These are phyloP conservation scores for Aspergillus carbonarius DNA, from an alignment of 2,329 filamentous ascomycete genomes.

Conservation along the genomic window DNA sequence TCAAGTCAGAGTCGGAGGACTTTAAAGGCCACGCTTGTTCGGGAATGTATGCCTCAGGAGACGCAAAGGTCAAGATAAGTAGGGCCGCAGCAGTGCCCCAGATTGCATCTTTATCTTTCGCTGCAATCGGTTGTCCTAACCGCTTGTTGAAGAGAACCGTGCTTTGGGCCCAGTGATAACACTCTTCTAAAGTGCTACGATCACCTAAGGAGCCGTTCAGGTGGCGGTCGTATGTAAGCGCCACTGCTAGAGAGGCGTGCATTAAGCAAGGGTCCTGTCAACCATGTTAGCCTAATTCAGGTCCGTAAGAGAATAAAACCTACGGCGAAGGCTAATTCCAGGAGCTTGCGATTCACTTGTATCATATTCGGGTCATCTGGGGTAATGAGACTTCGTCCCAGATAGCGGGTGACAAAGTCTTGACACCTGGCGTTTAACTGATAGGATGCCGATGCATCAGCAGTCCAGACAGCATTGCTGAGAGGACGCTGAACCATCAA, in stretches of 20 bases:
- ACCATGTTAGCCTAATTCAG: slow-evolving; percentile 9
- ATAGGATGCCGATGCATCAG: slow-evolving; percentile 33
- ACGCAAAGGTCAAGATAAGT: slow-evolving; percentile 42
- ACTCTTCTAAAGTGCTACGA: slow-evolving; percentile 39
- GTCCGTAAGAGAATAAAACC: slow-evolving; percentile 16
- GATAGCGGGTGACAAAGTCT: slow-evolving; percentile 45
- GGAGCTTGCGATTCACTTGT: slow-evolving; percentile 41
- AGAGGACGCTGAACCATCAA: slow-evolving; percentile 21
- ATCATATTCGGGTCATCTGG: slow-evolving; percentile 41
- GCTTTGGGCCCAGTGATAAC: slow-evolving; percentile 46
- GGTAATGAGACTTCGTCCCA: slow-evolving; percentile 38
- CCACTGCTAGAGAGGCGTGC: slow-evolving; percentile 48
- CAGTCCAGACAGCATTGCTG: slow-evolving; percentile 38
- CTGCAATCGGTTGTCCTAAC: slow-evolving; percentile 35
- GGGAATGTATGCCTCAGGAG: slow-evolving; percentile 40
- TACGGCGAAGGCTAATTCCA: slow-evolving; percentile 42
- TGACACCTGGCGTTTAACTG: slow-evolving; percentile 43
- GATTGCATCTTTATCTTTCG: slow-evolving; percentile 45
- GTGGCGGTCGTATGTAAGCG: slow-evolving; percentile 39
- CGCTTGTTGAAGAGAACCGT: slow-evolving; percentile 43
- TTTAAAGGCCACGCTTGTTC: slow-evolving; percentile 59
- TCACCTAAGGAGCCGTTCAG: slow-evolving; percentile 17
- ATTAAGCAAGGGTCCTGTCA: slow-evolving; percentile 47
- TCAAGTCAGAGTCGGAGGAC: slow-evolving; percentile 47
- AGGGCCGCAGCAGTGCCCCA: slow-evolving; percentile 50